These are phyloP conservation scores for Trichoderma sp. DNA, from an alignment of 2,329 filamentous ascomycete genomes.

Conservation along the genomic window DNA sequence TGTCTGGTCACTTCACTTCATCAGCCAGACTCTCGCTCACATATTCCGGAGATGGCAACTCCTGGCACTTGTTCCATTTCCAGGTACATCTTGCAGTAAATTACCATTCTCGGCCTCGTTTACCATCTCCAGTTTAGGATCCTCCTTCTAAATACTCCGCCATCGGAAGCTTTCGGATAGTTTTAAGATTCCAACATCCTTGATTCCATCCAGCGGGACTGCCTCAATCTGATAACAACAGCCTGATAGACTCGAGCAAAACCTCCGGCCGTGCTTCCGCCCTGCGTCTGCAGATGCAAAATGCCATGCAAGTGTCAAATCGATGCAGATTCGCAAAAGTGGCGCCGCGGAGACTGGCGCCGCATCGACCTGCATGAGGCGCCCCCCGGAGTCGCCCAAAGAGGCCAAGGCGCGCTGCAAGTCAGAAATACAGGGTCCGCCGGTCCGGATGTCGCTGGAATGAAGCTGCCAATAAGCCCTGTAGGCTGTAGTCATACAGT, in stretches of 20 bases:
- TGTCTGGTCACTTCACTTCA: neutral
- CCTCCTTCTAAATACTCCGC: neutral
- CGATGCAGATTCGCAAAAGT: neutral
- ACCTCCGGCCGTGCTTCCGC: neutral
- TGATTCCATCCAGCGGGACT: neutral
- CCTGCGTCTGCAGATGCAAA: neutral
- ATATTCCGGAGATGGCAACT: neutral
- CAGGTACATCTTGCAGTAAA: neutral
- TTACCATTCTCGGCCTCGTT: neutral
- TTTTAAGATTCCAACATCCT: neutral
- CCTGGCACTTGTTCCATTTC: neutral
- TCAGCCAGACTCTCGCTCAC: neutral
- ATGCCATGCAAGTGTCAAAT: neutral
- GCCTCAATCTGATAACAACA: neutral
- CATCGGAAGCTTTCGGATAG: slow-evolving; percentile 14
- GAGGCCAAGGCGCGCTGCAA: slow-evolving; percentile 15
- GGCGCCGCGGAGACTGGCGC: neutral
- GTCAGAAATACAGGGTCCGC: neutral
- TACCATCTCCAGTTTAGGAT: neutral
- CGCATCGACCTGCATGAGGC: slow-evolving; percentile 27
- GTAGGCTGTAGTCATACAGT: no score
- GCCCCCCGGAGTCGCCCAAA: slow-evolving; percentile 28
- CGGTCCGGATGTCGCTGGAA: neutral
- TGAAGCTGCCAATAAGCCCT: neutral
- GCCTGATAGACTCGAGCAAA: neutral